A percentile compares a stretch with the other conserved stretches of the same genome.
Evolutionary conservation across 768 basidiomycete genomes (phyloP).

Genomic region (Lentinula guzmanii): DNA sequence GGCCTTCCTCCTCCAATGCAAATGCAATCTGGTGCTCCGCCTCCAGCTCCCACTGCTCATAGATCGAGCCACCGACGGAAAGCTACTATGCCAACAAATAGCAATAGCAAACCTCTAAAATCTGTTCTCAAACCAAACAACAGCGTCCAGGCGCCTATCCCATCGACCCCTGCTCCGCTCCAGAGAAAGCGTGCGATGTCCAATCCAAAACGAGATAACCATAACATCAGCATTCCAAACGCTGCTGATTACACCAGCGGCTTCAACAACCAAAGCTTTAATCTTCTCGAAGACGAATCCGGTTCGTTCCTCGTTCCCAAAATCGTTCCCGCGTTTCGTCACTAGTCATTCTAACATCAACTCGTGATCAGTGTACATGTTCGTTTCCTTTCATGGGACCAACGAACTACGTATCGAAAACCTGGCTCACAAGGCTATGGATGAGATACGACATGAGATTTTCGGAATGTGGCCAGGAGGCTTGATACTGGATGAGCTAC

Average conservation of each 20-base stretch:
- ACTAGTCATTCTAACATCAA: not conserved
- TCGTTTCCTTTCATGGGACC: conserved; percentile 60
- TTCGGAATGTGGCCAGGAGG: conserved; percentile 68
- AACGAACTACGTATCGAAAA: conserved; percentile 60
- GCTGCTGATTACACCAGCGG: not conserved
- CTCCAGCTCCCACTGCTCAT: conserved; percentile 14
- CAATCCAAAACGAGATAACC: not conserved
- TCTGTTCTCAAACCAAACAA: not conserved
- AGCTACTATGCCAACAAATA: conserved; percentile 18
- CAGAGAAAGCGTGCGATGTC: conserved; percentile 4
- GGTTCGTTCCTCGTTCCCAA: not conserved
- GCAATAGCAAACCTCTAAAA: not conserved
- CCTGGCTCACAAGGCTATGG: conserved; percentile 41
- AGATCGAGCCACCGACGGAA: conserved; percentile 30
- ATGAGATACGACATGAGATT: conserved; percentile 52
- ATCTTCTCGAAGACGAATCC: conserved; percentile 1
- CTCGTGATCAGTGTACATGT: conserved; percentile 18
- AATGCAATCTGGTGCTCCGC: conserved; percentile 13
- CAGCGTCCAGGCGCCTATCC: not conserved
- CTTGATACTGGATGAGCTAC: conserved; percentile 37
- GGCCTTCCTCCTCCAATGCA: conserved; percentile 12
- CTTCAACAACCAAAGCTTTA: not conserved
- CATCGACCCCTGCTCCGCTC: not conserved
- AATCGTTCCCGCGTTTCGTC: not conserved
- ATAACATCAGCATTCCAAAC: not conserved